These are phyloP conservation scores for Anisodus acutangulus DNA, from an alignment of 257 asterid genomes.

Conservation along the genomic window DNA sequence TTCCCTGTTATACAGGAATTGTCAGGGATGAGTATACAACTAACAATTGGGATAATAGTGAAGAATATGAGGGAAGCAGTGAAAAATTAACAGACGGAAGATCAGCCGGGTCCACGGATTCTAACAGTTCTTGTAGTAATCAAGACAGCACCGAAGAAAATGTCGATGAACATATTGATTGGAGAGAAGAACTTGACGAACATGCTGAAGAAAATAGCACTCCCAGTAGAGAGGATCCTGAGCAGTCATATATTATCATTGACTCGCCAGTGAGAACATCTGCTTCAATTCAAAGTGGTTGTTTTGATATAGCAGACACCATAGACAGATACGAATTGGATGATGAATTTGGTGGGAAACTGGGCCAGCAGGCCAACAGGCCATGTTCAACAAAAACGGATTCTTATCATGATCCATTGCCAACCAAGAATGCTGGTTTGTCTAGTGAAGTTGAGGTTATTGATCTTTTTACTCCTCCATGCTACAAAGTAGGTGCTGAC, in stretches of 20 bases:
- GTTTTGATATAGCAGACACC: conserved; percentile 7
- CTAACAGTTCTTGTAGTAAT: conserved; percentile 24
- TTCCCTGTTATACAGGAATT: conserved; percentile 66
- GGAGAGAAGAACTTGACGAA: conserved; percentile 31
- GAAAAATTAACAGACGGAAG: conserved; percentile 32
- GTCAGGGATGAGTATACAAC: conserved; percentile 30
- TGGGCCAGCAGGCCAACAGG: conserved; percentile 27
- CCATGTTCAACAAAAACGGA: conserved; percentile 32
- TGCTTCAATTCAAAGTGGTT: conserved; percentile 30
- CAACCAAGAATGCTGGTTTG: conserved; percentile 34
- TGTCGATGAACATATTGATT: conserved; percentile 24
- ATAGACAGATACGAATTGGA: conserved; percentile 33
- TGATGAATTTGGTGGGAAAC: conserved; percentile 27
- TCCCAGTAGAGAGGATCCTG: conserved; percentile 8
- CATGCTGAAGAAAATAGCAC: conserved; percentile 12
- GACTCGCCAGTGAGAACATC: conserved; percentile 14
- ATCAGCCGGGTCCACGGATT: conserved; percentile 19
- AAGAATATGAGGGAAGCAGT: conserved; percentile 33
- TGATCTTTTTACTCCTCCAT: conserved; percentile 72
- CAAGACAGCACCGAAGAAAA: conserved; percentile 31
- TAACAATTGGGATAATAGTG: conserved; percentile 39
- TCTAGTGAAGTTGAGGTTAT: conserved; percentile 62
- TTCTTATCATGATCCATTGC: conserved; percentile 31
- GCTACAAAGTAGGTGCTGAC: conserved; percentile 38
- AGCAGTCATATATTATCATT: conserved; percentile 28